Percentiles rank a stretch among this genome's conserved stretches.
phyloP scores from a whole-genome alignment of 2,329 filamentous ascomycete species.

The Catunica adiposa region DNA sequence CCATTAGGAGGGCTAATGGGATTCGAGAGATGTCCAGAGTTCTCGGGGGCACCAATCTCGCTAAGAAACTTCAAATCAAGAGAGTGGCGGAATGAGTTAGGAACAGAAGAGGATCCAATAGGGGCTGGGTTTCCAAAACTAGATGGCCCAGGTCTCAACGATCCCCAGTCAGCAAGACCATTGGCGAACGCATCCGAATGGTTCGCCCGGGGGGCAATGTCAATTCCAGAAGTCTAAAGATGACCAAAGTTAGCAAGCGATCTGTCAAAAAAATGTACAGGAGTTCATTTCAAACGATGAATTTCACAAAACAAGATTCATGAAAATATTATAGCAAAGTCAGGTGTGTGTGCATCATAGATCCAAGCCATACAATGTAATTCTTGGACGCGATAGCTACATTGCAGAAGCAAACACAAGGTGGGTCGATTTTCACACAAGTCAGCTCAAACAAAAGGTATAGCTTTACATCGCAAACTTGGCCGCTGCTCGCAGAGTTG shows the following conservation, averaged over 20 bases:
- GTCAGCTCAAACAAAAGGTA: too few relatives aligned
- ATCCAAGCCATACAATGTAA: too few relatives aligned
- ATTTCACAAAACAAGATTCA: too few relatives aligned
- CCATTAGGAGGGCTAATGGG: constrained; percentile 14
- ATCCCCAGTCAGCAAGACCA: constrained; percentile 22
- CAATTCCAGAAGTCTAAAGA: constrained; percentile 13
- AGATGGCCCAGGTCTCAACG: constrained; percentile 6
- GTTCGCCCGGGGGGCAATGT: constrained; percentile 21
- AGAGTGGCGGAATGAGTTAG: constrained; percentile 35
- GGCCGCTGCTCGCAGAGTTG: too few relatives aligned
- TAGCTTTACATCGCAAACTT: too few relatives aligned
- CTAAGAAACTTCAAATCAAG: constrained; percentile 36
- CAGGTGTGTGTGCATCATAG: too few relatives aligned
- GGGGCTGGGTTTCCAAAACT: constrained; percentile 8
- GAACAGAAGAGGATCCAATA: constrained; percentile 12
- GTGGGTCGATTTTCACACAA: too few relatives aligned
- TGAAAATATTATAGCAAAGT: too few relatives aligned
- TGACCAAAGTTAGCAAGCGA: background rate
- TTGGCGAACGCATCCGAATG: constrained; percentile 22
- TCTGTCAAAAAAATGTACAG: background rate
- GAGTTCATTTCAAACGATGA: too few relatives aligned
- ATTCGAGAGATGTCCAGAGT: constrained; percentile 3
- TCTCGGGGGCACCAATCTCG: constrained; percentile 22
- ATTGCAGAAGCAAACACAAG: too few relatives aligned
- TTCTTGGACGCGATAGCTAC: too few relatives aligned